phyloP scores from a whole-genome alignment of 495 filamentous ascomycete species.

The Immersiella caudata region DNA sequence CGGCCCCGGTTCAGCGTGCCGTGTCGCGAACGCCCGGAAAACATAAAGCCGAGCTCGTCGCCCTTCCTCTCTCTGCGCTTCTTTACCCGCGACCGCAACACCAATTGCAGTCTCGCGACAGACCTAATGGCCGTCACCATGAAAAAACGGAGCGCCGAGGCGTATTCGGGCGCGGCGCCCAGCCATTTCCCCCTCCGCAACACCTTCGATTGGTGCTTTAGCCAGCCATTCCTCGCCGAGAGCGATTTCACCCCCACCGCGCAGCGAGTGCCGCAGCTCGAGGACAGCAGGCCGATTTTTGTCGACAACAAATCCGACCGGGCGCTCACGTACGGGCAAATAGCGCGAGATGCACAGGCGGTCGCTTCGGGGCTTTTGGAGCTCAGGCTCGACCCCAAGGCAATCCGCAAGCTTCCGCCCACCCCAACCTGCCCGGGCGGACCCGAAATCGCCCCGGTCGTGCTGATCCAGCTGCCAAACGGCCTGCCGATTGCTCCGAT shows the following conservation, averaged over 20 bases:
- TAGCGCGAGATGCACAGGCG: constrained; percentile 30
- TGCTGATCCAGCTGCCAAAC: constrained; percentile 43
- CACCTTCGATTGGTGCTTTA: constrained; percentile 33
- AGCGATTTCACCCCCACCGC: constrained; percentile 28
- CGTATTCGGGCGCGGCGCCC: constrained; percentile 27
- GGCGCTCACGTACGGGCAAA: constrained; percentile 32
- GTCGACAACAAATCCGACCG: constrained; percentile 36
- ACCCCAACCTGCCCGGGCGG: constrained; percentile 34
- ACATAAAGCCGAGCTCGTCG: constrained; percentile 5
- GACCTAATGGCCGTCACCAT: not conserved
- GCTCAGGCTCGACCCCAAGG: constrained; percentile 30
- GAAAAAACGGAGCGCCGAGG: constrained; percentile 4
- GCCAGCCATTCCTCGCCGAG: constrained; percentile 33
- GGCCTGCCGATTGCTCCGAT: constrained; percentile 35
- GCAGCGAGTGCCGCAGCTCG: constrained; percentile 29
- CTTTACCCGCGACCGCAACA: constrained; percentile 5
- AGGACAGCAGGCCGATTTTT: constrained; percentile 33
- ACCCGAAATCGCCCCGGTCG: constrained; percentile 37
- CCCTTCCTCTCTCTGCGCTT: not conserved
- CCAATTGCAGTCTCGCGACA: not conserved
- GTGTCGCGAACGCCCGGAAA: constrained; percentile 15
- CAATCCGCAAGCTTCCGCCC: constrained; percentile 35
- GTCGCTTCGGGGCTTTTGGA: constrained; percentile 29
- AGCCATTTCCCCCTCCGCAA: constrained; percentile 31
- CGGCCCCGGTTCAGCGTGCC: constrained; percentile 12